A percentile compares a stretch with the other conserved stretches of the same genome.
These are phyloP conservation scores for Globisporangium sylvaticum DNA, from an alignment of 352 stramenopile species.

Conservation along the genomic window DNA sequence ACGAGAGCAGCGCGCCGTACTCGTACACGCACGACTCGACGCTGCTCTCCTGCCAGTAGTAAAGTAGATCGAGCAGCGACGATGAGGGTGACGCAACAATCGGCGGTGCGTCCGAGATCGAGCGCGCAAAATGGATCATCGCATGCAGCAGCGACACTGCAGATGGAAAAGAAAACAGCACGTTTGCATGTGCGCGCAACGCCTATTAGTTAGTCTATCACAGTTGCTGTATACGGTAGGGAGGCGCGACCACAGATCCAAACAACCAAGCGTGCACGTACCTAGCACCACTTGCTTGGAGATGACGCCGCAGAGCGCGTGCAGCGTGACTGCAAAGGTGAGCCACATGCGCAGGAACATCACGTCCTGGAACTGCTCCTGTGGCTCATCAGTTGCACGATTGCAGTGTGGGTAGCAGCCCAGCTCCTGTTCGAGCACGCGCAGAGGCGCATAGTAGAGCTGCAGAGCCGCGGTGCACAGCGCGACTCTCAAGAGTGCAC, in stretches of 20 bases:
- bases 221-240: not conserved
- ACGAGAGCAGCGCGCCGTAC: slow-evolving; percentile 25
- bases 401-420: not conserved
- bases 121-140: slow-evolving; percentile 16
- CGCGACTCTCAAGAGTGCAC: not conserved
- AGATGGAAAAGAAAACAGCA: not conserved
- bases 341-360: slow-evolving; percentile 20
- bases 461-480: slow-evolving; percentile 1
- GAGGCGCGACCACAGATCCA: not conserved
- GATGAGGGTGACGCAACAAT: slow-evolving; percentile 4
- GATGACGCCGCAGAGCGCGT: slow-evolving; percentile 10
- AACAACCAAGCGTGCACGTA: not conserved
- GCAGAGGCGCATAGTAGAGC: slow-evolving; percentile 15
- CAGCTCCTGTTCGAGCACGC: slow-evolving; percentile 5
- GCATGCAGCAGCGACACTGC: slow-evolving; percentile 18
- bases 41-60: slow-evolving; percentile 12
- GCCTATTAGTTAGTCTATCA: not conserved
- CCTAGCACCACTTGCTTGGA: slow-evolving; percentile 16
- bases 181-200: too few relatives aligned
- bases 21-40: slow-evolving; percentile 22
- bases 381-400: not conserved
- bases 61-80: not conserved
- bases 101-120: not conserved
- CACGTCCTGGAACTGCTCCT: slow-evolving; percentile 9
- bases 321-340: slow-evolving; percentile 14